Evolutionary conservation across 2,329 filamentous ascomycete genomes (phyloP), one percentile per base, ranked within the genome.

Genomic region (Pseudocercospora fijiensis): DNA sequence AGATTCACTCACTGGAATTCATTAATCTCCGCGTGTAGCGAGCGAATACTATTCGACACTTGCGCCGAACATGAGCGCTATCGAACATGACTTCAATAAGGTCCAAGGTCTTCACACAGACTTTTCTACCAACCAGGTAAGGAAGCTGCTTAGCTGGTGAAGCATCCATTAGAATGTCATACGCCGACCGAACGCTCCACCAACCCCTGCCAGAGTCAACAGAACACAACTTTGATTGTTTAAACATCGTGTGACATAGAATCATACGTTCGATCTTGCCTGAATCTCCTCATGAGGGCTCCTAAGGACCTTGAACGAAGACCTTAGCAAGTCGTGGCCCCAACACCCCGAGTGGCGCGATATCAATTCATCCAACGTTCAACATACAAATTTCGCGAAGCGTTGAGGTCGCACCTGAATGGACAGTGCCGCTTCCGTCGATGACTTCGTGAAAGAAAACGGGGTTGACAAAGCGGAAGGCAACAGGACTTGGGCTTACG

Each of bases 381-480:
- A 30, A 30, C 16, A 9, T 9, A 20, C 51, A 10, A 27, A 18
- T 22, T 18, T 37, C 16, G n/a, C 27, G 10, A n/a, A 20, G 27
- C 8, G 53, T 37, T 24, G 53, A 24, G 28, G 51, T 55, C 51
- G 26, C 18, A 24, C 28, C 16, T 37, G n/a, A 56, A 56, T 33
- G 18, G 18, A n/a, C 18, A 18, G n/a, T 30, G 22, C 53, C 53
- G 53, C 41, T 56, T 37, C 53, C 53, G 53, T 56, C 53, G 53
- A 56, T 7, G 8, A 18, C 10, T 41, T 3, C 6, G 33, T 37
- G 28, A 56, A 56, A 56, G 27, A 20, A 37, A 33, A 24, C 7
- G 28, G 10, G 28, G 27, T 56, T 41, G 28, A 56, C 53, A 56
- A 56, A 56, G 53, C 27, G 16, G 10, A 56, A 22, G 53, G 28